Percentiles rank a stretch among this genome's conserved stretches.
These are phyloP conservation scores for Lathyrus aphaca DNA, from an alignment of 306 rosid genomes.

Conservation along the genomic window DNA sequence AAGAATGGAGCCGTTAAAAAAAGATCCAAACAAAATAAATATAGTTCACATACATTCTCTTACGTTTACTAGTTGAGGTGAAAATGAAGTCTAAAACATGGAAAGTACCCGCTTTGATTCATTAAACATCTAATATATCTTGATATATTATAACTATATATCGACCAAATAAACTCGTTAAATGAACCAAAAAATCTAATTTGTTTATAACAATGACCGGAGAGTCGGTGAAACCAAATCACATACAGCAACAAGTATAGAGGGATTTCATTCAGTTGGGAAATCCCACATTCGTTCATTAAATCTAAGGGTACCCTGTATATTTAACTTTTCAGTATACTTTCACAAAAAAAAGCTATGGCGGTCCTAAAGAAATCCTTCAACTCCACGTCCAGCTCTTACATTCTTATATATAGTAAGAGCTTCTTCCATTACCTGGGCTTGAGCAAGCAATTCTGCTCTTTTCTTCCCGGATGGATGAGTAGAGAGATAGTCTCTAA, in stretches of 20 bases:
- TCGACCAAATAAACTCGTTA: too few species aligned
- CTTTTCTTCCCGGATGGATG: slow-evolving; percentile 73
- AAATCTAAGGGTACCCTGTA: neutral
- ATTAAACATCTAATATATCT: too few species aligned
- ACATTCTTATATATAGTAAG: slow-evolving; percentile 49
- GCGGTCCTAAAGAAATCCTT: slow-evolving; percentile 30
- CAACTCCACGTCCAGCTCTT: slow-evolving; percentile 56
- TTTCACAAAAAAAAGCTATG: neutral
- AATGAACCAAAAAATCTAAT: too few species aligned
- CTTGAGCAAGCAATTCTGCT: slow-evolving; percentile 68
- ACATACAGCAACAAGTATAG: neutral
- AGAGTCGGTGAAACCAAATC: too few species aligned
- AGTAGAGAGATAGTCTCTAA: slow-evolving; percentile 10
- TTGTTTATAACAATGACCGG: too few species aligned
- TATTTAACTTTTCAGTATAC: neutral
- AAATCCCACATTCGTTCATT: neutral
- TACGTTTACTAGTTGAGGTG: too few species aligned
- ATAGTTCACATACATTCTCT: too few species aligned
- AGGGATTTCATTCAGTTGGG: neutral
- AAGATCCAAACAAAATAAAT: too few species aligned
- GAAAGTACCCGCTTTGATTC: too few species aligned
- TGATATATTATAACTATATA: too few species aligned
- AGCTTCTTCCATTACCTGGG: slow-evolving; percentile 83
- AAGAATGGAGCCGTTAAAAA: too few species aligned
- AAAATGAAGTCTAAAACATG: too few species aligned